These are phyloP conservation scores for Cystobasidium ongulense DNA, from an alignment of 768 basidiomycete genomes.

Conservation along the genomic window DNA sequence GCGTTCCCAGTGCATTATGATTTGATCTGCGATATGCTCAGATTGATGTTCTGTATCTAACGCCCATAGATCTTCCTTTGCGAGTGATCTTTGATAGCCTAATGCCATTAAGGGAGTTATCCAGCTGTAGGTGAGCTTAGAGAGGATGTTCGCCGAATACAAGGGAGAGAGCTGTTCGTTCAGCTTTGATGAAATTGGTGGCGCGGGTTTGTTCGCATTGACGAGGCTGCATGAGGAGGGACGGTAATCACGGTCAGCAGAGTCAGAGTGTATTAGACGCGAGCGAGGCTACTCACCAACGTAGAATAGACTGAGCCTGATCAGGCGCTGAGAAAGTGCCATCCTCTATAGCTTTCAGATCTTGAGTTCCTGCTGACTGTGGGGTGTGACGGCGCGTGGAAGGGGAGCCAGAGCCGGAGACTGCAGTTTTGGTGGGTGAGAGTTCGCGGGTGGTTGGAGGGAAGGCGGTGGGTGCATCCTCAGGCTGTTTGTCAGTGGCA, in stretches of 20 bases:
- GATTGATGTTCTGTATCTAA: conserved; percentile 54
- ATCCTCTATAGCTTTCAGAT: not conserved
- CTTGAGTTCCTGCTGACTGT: not conserved
- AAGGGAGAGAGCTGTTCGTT: conserved; percentile 60
- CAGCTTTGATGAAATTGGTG: conserved; percentile 39
- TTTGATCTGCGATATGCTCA: conserved; percentile 51
- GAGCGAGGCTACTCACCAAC: not conserved
- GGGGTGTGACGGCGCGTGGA: not conserved
- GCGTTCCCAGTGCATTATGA: conserved; percentile 55
- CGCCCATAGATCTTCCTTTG: conserved; percentile 67
- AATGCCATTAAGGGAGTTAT: conserved; percentile 50
- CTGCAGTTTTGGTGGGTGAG: not conserved
- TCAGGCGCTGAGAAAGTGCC: not conserved
- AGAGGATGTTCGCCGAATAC: conserved; percentile 54
- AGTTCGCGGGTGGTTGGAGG: not conserved
- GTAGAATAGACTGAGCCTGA: not conserved
- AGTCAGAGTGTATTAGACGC: not conserved
- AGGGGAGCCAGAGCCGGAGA: not conserved
- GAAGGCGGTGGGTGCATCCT: not conserved
- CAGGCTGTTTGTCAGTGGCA: not conserved
- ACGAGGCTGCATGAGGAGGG: conserved; percentile 13
- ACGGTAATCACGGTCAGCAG: not conserved
- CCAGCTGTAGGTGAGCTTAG: conserved; percentile 60
- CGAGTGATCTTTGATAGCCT: conserved; percentile 65
- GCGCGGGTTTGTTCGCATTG: conserved; percentile 23